Evolutionary conservation across 768 basidiomycete species (phyloP).

Genomic region (Clitopilus hobsonii): DNA sequence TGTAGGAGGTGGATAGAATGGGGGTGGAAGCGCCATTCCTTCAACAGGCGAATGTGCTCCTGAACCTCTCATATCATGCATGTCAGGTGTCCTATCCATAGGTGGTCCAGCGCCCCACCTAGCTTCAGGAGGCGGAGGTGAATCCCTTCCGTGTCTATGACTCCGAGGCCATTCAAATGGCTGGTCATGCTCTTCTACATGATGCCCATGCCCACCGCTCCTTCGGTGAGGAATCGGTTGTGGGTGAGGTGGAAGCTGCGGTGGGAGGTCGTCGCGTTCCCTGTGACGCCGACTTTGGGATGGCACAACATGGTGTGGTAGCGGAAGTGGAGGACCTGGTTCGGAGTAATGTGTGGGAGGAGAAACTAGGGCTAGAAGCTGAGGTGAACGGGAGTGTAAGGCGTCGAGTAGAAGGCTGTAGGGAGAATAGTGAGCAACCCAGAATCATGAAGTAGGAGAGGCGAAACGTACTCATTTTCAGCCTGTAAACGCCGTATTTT

Average conservation of each 20-base stretch:
- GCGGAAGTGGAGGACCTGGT: conserved; percentile 3
- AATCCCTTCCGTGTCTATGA: neutral
- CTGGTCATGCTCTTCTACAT: neutral
- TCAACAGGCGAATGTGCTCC: neutral
- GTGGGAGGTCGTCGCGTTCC: neutral
- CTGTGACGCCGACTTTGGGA: neutral
- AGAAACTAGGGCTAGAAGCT: conserved; percentile 2
- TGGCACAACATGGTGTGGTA: neutral
- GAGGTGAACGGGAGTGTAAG: conserved; percentile 16
- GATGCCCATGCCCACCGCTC: neutral
- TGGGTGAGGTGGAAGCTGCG: neutral
- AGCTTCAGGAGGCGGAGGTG: neutral
- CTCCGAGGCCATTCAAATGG: neutral
- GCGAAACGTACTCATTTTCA: conserved; percentile 41
- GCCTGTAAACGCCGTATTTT: conserved; percentile 42
- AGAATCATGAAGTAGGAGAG: neutral
- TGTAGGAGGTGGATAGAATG: neutral
- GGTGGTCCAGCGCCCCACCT: neutral
- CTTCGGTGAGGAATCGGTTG: neutral
- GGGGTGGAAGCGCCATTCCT: neutral
- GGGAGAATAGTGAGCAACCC: neutral
- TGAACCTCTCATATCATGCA: neutral
- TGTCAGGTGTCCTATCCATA: neutral
- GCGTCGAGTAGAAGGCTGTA: conserved; percentile 34
- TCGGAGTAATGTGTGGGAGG: neutral